Conservation (phyloP, 768 basidiomycete species). For the Austroboletus eburneus region DNA sequence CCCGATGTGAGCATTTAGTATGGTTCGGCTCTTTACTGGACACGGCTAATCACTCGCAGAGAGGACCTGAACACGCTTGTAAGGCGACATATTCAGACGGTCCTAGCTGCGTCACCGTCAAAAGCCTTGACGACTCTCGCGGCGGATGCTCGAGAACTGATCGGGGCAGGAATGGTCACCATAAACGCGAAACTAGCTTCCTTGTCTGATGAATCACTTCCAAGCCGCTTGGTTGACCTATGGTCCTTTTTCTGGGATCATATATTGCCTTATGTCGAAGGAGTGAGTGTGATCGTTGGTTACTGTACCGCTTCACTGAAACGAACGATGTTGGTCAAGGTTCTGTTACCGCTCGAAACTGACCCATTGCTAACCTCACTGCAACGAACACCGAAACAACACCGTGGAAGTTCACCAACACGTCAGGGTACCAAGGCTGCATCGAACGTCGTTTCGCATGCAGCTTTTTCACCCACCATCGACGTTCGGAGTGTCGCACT, state of each 20-base stretch:
- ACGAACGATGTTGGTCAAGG: constrained; percentile 39
- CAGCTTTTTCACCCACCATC: constrained; percentile 48
- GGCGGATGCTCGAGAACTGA: constrained; percentile 75
- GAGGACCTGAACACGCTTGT: constrained; percentile 88
- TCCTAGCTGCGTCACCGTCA: constrained; percentile 68
- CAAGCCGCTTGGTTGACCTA: constrained; percentile 75
- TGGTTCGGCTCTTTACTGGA: neutral
- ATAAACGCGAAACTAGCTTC: constrained; percentile 78
- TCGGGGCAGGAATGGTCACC: constrained; percentile 87
- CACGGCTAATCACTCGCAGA: constrained; percentile 35
- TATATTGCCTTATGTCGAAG: constrained; percentile 83
- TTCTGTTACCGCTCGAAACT: constrained; percentile 57
- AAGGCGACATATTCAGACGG: constrained; percentile 69
- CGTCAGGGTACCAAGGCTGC: constrained; percentile 46
- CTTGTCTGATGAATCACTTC: constrained; percentile 73
- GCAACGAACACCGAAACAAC: constrained; percentile 57
- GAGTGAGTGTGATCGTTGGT: constrained; percentile 45
- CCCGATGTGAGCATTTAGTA: constrained; percentile 64
- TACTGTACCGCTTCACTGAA: neutral
- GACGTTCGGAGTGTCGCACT: constrained; percentile 82
- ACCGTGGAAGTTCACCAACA: constrained; percentile 47
- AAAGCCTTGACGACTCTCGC: constrained; percentile 73
- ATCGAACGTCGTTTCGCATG: constrained; percentile 22
- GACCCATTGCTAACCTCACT: constrained; percentile 64
- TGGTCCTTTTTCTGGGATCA: constrained; percentile 96